Percentiles rank a stretch among this genome's conserved stretches.
Conservation (phyloP, 345 rosid species). For the Gossypium longicalyx region DNA sequence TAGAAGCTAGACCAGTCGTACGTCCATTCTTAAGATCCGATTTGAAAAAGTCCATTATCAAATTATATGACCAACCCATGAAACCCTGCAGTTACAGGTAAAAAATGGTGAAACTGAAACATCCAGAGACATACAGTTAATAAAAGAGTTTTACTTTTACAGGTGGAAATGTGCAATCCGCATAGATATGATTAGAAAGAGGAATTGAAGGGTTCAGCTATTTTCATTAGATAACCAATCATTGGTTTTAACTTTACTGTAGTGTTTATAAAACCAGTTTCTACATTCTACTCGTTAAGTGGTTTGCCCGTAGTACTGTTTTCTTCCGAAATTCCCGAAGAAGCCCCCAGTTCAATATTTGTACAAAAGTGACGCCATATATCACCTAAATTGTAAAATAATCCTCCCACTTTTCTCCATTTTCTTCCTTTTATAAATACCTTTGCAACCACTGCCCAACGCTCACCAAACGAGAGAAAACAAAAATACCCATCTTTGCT, state of each 20-base stretch:
- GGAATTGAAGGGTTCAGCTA: neutral
- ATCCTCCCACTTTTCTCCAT: neutral
- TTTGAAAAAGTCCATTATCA: neutral
- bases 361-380: constrained; percentile 13
- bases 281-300: neutral
- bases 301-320: neutral
- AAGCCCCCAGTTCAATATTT: too few relatives aligned
- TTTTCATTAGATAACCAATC: neutral
- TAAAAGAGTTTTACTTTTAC: too few relatives aligned
- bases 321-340: too few relatives aligned
- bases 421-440: constrained; percentile 10
- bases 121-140: too few relatives aligned
- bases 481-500: constrained; percentile 7
- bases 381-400: neutral
- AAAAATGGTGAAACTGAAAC: too few relatives aligned
- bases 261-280: neutral
- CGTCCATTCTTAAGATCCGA: neutral
- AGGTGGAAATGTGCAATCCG: neutral
- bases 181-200: neutral
- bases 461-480: neutral
- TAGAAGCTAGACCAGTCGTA: neutral
- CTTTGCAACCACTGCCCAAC: neutral
- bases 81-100: too few relatives aligned
- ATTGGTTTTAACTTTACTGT: neutral
- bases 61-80: too few relatives aligned